Percentiles rank a stretch among this genome's conserved stretches.
Conservation (phyloP, 768 basidiomycete genomes). For the Phlebiopsis gigantea region DNA sequence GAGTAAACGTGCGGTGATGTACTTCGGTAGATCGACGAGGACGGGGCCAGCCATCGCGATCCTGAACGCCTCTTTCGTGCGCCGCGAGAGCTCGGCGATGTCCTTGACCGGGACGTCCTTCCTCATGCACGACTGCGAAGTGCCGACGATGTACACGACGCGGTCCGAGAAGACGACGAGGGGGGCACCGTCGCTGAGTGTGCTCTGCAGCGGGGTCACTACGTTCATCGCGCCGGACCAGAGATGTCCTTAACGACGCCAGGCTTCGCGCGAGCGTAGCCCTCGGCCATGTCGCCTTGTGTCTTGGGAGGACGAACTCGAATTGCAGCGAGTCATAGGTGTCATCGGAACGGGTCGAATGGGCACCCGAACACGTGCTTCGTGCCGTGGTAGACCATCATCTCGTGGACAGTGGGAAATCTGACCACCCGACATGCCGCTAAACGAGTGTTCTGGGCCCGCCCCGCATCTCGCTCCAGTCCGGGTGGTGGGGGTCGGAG, state of each 20-base stretch:
- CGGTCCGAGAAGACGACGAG: conserved; percentile 95
- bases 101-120: conserved; percentile 99
- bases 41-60: conserved; percentile 98
- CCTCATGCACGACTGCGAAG: conserved; percentile 95
- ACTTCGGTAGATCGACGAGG: conserved; percentile 98
- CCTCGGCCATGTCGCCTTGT: conserved; percentile 99
- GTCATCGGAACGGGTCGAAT: conserved; percentile 99
- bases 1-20: conserved; percentile 91
- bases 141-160: conserved; percentile 96
- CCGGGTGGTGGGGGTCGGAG: conserved; percentile 32
- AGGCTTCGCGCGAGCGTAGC: conserved; percentile 94
- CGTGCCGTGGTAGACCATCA: conserved; percentile 96
- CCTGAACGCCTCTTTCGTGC: conserved; percentile 99
- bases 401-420: conserved; percentile 99
- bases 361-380: conserved; percentile 98
- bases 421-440: conserved; percentile 92
- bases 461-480: conserved; percentile 34
- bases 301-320: conserved; percentile 91
- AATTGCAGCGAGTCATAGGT: conserved; percentile 96
- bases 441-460: conserved; percentile 75
- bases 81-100: conserved; percentile 86
- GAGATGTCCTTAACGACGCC: conserved; percentile 98
- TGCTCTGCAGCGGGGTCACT: conserved; percentile 97
- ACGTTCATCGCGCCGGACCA: conserved; percentile 97
- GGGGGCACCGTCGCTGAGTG: conserved; percentile 89